A percentile compares a stretch with the other conserved stretches of the same genome.
These are phyloP conservation scores for Fusarium sp. DNA, from an alignment of 2,329 filamentous ascomycete species.

Conservation along the genomic window DNA sequence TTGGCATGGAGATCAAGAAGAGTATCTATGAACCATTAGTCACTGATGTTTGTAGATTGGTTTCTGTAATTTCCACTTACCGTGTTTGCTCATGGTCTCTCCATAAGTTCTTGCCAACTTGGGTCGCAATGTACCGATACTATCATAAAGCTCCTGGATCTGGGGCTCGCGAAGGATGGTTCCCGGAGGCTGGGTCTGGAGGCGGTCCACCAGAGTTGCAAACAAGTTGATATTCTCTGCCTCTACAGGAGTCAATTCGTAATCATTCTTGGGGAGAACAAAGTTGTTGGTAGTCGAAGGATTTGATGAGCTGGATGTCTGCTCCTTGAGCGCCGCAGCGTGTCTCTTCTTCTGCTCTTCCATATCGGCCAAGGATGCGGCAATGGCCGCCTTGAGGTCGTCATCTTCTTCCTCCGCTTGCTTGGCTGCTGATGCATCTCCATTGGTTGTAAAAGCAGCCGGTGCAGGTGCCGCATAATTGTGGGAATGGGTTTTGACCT, in stretches of 20 bases:
- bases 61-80: slow-evolving; percentile 57
- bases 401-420: slow-evolving; percentile 86
- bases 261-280: slow-evolving; percentile 83
- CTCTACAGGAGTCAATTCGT: slow-evolving; percentile 91
- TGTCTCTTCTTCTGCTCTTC: slow-evolving; percentile 97
- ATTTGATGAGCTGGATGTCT: slow-evolving; percentile 61
- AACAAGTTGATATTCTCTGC: slow-evolving; percentile 98
- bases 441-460: slow-evolving; percentile 53
- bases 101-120: slow-evolving; percentile 96
- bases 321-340: slow-evolving; percentile 82
- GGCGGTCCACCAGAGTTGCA: slow-evolving; percentile 88
- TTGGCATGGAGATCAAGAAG: slow-evolving; percentile 94
- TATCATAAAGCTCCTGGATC: slow-evolving; percentile 97
- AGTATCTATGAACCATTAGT: slow-evolving; percentile 69
- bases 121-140: slow-evolving; percentile 90
- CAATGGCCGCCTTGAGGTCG: slow-evolving; percentile 93
- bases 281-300: slow-evolving; percentile 57
- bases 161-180: slow-evolving; percentile 97
- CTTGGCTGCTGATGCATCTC: slow-evolving; percentile 49
- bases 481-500: slow-evolving; percentile 78
- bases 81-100: slow-evolving; percentile 99
- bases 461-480: slow-evolving; percentile 73
- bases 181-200: slow-evolving; percentile 94
- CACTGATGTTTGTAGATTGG: background rate
- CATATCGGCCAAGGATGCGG: slow-evolving; percentile 94